These are phyloP conservation scores for Saussurea involucrata DNA, from an alignment of 129 eudicot genomes.

Conservation along the genomic window DNA sequence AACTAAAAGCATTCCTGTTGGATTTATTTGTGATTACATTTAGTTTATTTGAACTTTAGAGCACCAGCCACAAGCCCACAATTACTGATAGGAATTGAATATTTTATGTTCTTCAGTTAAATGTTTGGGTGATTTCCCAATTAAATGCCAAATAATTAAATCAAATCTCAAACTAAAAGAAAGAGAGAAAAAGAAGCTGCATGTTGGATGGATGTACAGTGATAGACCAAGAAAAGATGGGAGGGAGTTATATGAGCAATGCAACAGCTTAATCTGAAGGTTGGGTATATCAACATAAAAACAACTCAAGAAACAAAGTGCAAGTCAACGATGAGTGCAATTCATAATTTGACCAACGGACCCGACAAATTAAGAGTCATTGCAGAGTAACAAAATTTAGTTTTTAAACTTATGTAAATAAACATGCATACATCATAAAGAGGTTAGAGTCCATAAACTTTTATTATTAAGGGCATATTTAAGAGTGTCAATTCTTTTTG, in stretches of 20 bases:
- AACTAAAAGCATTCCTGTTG: constrained; percentile 26
- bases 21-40: constrained; percentile 17
- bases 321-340: no score
- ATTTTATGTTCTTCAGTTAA: not conserved
- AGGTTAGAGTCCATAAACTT: no score
- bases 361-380: no score
- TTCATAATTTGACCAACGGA: no score
- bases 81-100: constrained; percentile 23
- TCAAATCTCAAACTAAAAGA: not conserved
- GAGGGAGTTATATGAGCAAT: no score
- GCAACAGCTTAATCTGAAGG: no score
- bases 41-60: constrained; percentile 22
- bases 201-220: not conserved
- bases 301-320: no score
- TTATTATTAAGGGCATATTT: no score
- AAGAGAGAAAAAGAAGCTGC: not conserved
- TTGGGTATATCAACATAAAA: no score
- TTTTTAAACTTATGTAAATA: not conserved
- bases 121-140: constrained; percentile 1
- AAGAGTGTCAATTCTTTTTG: no score
- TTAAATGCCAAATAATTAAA: not conserved
- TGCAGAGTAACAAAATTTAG: no score
- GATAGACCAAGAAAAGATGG: not conserved
- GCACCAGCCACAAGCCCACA: constrained; percentile 1
- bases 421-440: not conserved